Conservation (phyloP, 352 stramenopile genomes). For the Phytophthora boehmeriae region DNA sequence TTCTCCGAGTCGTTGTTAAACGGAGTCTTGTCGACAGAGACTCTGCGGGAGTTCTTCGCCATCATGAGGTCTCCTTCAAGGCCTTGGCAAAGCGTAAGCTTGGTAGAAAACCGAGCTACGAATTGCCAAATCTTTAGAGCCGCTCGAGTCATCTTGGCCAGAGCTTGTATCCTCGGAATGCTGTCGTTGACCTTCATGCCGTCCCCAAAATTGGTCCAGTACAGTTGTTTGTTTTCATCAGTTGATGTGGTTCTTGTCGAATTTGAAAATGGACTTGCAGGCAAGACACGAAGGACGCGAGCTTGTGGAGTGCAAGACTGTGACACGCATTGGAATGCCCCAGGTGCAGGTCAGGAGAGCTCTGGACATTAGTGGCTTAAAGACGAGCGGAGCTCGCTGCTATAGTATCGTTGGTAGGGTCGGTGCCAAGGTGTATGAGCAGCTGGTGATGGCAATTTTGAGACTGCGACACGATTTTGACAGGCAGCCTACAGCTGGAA, state of each 20-base stretch:
- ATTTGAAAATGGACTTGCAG: slow-evolving; percentile 27
- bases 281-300: not conserved
- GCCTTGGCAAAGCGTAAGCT: slow-evolving; percentile 32
- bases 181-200: slow-evolving; percentile 25
- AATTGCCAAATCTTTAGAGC: slow-evolving; percentile 32
- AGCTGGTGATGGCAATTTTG: slow-evolving; percentile 12
- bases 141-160: slow-evolving; percentile 18
- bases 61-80: slow-evolving; percentile 30
- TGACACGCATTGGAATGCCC: slow-evolving; percentile 36
- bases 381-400: not conserved
- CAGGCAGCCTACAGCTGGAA: not conserved
- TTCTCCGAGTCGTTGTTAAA: slow-evolving; percentile 1
- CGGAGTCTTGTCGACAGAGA: slow-evolving; percentile 5
- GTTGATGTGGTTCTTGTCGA: slow-evolving; percentile 9
- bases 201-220: slow-evolving; percentile 7
- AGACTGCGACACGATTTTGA: not conserved
- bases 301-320: slow-evolving; percentile 1
- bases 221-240: slow-evolving; percentile 19
- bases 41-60: slow-evolving; percentile 28
- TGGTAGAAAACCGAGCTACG: slow-evolving; percentile 30
- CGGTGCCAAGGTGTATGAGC: not conserved
- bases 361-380: not conserved
- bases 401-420: slow-evolving; percentile 1
- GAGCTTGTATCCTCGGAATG: slow-evolving; percentile 11
- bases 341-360: slow-evolving; percentile 4